A percentile compares a stretch with the other conserved stretches of the same genome.
These are phyloP conservation scores for Lachnellula occidentalis DNA, from an alignment of 2,329 filamentous ascomycete species.

Conservation along the genomic window DNA sequence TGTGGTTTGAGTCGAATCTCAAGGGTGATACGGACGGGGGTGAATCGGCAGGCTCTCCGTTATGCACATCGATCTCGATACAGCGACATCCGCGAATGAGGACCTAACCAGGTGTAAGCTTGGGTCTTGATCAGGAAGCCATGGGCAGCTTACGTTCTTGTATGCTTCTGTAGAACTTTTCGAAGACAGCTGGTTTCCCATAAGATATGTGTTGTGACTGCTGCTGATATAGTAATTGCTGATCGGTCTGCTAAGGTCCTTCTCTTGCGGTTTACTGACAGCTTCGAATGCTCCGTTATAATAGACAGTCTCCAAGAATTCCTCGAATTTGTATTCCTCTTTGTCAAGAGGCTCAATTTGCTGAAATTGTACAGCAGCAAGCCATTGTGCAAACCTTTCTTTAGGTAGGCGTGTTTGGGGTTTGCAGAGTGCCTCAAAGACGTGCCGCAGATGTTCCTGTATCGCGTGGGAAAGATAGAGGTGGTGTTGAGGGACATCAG, in stretches of 20 bases:
- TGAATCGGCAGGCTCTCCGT: constrained; percentile 49
- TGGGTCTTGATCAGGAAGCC: constrained; percentile 1
- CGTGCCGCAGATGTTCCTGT: constrained; percentile 41
- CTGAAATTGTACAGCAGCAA: constrained; percentile 42
- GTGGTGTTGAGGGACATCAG: constrained; percentile 20
- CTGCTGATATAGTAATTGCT: constrained; percentile 87
- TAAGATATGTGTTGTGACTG: constrained; percentile 90
- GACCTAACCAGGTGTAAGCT: constrained; percentile 41
- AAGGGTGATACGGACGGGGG: constrained; percentile 25
- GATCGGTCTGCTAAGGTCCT: constrained; percentile 29
- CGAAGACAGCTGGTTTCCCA: constrained; percentile 78
- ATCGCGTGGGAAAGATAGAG: constrained; percentile 44
- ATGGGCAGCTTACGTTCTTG: constrained; percentile 53
- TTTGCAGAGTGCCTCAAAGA: constrained; percentile 43
- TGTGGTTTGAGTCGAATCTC: constrained; percentile 37
- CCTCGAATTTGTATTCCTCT: constrained; percentile 29
- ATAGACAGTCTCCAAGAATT: constrained; percentile 29
- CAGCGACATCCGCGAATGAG: constrained; percentile 76
- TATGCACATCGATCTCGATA: constrained; percentile 94
- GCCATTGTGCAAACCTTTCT: constrained; percentile 42
- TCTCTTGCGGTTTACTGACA: constrained; percentile 17
- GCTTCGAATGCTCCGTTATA: constrained; percentile 27
- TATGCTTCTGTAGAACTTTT: constrained; percentile 72
- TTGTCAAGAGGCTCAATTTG: constrained; percentile 18
- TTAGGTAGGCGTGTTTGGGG: constrained; percentile 31